Evolutionary conservation across 345 rosid species (phyloP).

Genomic region (Odontarrhena argentea): DNA sequence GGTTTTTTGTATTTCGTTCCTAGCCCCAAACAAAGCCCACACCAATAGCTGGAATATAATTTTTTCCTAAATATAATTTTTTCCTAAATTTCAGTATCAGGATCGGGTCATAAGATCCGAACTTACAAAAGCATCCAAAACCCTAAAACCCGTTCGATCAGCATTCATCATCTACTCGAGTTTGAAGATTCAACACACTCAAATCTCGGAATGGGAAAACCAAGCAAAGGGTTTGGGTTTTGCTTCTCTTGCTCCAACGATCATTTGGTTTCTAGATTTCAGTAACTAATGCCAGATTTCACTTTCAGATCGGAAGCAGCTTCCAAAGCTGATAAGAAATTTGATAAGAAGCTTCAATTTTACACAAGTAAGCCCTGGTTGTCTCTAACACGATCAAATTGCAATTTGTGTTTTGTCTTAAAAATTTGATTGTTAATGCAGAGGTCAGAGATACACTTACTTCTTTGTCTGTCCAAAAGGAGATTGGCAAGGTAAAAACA

Average conservation of each 20-base stretch:
- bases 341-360: slow-evolving; percentile 61
- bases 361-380: slow-evolving; percentile 53
- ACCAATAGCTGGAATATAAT: no score
- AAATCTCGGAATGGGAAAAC: slow-evolving; percentile 40
- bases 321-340: slow-evolving; percentile 55
- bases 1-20: no score
- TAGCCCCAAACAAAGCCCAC: no score
- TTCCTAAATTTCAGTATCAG: background rate
- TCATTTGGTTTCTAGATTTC: slow-evolving; percentile 1
- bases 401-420: slow-evolving; percentile 7
- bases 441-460: slow-evolving; percentile 66
- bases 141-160: slow-evolving; percentile 34
- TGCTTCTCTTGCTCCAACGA: slow-evolving; percentile 12
- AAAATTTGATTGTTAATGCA: slow-evolving; percentile 35
- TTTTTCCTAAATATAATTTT: background rate
- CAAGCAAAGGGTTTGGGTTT: slow-evolving; percentile 32
- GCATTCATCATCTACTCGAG: slow-evolving; percentile 18
- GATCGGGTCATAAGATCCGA: slow-evolving; percentile 32
- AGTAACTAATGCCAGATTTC: slow-evolving; percentile 5
- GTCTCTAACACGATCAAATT: background rate
- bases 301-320: slow-evolving; percentile 33
- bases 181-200: slow-evolving; percentile 6
- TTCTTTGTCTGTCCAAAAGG: slow-evolving; percentile 58
- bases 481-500: slow-evolving; percentile 53
- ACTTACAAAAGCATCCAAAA: slow-evolving; percentile 19